Conservation (phyloP, 768 basidiomycete genomes). For the Hemileccinum impolitum region DNA sequence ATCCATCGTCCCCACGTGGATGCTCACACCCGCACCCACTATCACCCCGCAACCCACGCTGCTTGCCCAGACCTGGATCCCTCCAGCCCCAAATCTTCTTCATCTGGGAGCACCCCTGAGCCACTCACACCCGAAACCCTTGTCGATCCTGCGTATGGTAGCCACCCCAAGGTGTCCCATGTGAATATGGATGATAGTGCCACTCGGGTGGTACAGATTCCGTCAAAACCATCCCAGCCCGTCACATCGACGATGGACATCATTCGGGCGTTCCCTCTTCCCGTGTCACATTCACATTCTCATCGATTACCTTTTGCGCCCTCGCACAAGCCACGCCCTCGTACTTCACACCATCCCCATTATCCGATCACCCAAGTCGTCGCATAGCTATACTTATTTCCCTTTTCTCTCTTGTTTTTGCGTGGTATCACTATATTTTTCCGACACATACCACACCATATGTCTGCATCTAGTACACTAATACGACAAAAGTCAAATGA, state of each 20-base stretch:
- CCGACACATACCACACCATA: slow-evolving; percentile 29
- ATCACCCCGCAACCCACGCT: slow-evolving; percentile 17
- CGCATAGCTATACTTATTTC: slow-evolving; percentile 14
- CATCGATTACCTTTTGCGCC: slow-evolving; percentile 15
- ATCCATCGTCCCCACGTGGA: slow-evolving; percentile 25
- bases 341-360: slow-evolving; percentile 22
- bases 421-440: slow-evolving; percentile 36
- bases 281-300: slow-evolving; percentile 29
- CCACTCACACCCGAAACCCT: slow-evolving; percentile 31
- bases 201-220: slow-evolving; percentile 23
- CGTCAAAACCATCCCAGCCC: slow-evolving; percentile 24
- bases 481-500: background rate
- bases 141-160: slow-evolving; percentile 18
- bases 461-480: background rate
- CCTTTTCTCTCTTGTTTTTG: background rate
- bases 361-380: slow-evolving; percentile 20
- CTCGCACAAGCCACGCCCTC: slow-evolving; percentile 25
- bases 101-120: slow-evolving; percentile 33
- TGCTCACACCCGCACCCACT: slow-evolving; percentile 17
- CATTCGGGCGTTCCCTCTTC: slow-evolving; percentile 48
- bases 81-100: slow-evolving; percentile 38
- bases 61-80: slow-evolving; percentile 44
- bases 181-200: slow-evolving; percentile 24
- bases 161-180: slow-evolving; percentile 27
- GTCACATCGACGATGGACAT: slow-evolving; percentile 39